Conservation (phyloP, 78 protist species). For the Acrasis kona region DNA sequence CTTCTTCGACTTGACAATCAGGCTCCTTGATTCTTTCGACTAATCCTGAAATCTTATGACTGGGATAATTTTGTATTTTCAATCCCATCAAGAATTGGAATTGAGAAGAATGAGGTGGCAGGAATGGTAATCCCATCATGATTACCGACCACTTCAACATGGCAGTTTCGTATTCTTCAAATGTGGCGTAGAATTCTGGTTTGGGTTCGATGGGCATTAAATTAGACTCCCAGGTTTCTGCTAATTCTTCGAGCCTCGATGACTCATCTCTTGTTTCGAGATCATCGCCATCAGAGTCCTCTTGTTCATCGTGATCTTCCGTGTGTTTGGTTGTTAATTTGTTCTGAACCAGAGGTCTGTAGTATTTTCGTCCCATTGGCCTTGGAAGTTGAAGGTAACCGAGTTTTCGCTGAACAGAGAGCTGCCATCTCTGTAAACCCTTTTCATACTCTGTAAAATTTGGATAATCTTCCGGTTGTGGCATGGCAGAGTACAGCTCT, state of each 20-base stretch:
- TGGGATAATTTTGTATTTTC: too few relatives aligned
- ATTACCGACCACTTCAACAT: background rate
- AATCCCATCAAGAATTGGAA: background rate
- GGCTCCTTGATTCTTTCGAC: too few relatives aligned
- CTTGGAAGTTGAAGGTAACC: background rate
- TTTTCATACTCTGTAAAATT: background rate
- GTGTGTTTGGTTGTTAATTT: too few relatives aligned
- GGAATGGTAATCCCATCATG: background rate
- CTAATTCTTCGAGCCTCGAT: background rate
- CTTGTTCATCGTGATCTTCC: background rate
- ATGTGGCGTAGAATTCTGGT: background rate
- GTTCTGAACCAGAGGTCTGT: background rate
- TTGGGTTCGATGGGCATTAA: background rate
- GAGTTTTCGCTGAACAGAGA: background rate
- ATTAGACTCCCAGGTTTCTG: background rate
- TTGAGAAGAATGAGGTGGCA: background rate
- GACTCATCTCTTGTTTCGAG: background rate
- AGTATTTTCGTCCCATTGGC: background rate
- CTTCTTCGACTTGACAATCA: too few relatives aligned
- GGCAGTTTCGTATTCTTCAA: background rate
- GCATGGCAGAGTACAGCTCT: background rate
- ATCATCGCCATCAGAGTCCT: background rate
- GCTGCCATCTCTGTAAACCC: background rate
- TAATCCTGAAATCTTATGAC: too few relatives aligned
- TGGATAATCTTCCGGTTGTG: background rate